Evolutionary conservation across 345 rosid genomes (phyloP), one percentile per base, ranked within the genome.

Genomic region (Acer negundo): DNA sequence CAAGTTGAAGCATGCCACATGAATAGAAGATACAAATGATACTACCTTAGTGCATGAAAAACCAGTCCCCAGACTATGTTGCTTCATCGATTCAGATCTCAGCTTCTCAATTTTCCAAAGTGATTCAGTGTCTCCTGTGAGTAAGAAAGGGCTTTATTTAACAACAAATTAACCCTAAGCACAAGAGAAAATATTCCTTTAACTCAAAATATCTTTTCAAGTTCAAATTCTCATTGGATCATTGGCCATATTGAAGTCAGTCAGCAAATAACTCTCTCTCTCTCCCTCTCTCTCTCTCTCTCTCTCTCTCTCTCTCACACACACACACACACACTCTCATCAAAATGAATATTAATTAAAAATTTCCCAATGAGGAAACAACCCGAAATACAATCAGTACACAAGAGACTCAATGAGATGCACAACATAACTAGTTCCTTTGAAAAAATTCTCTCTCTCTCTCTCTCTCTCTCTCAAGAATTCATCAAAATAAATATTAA

Each of bases 21-120:
- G 62, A 53, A 58, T 26, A n/a, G 67, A 64, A 51, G 22, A 69
- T 20, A 49, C 42, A 28, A 76, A 74, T 71, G 73, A 47, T 58
- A 74, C 75, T 81, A 91, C 98, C 97, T 93, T 93, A 56, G 93
- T 90, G 78, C 97, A 93, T 76, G 98, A 85, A 79, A 93, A 83
- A 49, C 85, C 98, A 74, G 87, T 87, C 26, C 82, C 72, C 55
- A 87, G 81, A 74, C 86, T 84, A 77, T 89, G 97, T 76, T 87
- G 89, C 81, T 82, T 89, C 81, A 79, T 80, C 20, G 87, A 86
- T 80, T 87, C 87, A 59, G 92, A 93, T 87, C 98, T 90, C 84
- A 89, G 73, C 84, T 89, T 87, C 83, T 92, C 94, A 76, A 86
- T 87, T 79, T 84, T 79, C 98, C 98, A 95, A 53, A 95, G 64